Conservation (phyloP, 2,329 filamentous ascomycete species). For the Xylariaceae sp. region DNA sequence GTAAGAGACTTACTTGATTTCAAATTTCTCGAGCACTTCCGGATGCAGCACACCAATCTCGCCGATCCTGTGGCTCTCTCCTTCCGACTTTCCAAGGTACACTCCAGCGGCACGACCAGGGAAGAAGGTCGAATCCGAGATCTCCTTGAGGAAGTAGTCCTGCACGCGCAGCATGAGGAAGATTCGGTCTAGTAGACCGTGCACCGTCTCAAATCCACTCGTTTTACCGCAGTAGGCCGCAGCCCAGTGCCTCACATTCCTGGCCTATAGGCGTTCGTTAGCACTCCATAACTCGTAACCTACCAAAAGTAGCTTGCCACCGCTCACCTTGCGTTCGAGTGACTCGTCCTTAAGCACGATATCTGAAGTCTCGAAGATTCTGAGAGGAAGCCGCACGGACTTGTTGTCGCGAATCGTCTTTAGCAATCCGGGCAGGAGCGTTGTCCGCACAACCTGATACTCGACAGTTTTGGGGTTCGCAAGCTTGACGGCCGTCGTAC, state of each 20-base stretch:
- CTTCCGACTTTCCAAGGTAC: conserved; percentile 59
- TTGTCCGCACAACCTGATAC: conserved; percentile 75
- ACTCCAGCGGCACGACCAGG: conserved; percentile 82
- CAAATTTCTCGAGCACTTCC: conserved; percentile 72
- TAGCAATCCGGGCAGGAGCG: conserved; percentile 65
- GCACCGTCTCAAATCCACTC: conserved; percentile 90
- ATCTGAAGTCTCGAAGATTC: conserved; percentile 74
- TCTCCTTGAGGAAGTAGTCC: conserved; percentile 91
- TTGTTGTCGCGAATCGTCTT: conserved; percentile 79
- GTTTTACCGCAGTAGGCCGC: conserved; percentile 93
- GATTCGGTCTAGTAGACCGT: conserved; percentile 86
- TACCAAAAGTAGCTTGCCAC: neutral
- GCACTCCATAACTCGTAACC: neutral
- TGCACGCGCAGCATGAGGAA: conserved; percentile 83
- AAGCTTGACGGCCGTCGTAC: conserved; percentile 62
- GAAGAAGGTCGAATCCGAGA: conserved; percentile 89
- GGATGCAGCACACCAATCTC: conserved; percentile 94
- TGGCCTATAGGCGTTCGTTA: conserved; percentile 50
- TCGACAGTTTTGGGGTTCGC: conserved; percentile 75
- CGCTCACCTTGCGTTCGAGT: conserved; percentile 54
- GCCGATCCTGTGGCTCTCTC: conserved; percentile 73
- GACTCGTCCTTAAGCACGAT: conserved; percentile 81
- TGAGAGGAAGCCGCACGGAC: conserved; percentile 67
- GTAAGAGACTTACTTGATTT: conserved; percentile 40
- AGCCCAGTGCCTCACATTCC: conserved; percentile 94